A percentile compares a stretch with the other conserved stretches of the same genome.
Evolutionary conservation across 768 basidiomycete genomes (phyloP).

Genomic region (Neoboletus magnificus): DNA sequence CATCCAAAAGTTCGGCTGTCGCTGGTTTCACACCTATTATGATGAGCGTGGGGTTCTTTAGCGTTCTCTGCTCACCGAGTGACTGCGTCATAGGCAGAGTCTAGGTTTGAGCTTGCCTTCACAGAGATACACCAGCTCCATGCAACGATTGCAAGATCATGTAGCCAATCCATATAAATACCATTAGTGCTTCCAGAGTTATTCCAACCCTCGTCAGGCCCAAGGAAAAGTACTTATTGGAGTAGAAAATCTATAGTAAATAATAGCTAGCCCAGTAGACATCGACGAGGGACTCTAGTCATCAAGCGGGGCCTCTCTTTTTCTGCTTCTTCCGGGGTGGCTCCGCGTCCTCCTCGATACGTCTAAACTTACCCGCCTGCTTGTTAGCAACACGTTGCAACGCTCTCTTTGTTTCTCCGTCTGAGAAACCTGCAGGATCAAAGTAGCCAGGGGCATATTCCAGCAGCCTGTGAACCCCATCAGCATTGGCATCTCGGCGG

Average conservation of each 20-base stretch:
- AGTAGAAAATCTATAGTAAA: neutral
- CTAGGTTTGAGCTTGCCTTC: too few species aligned
- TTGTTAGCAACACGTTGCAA: slow-evolving; percentile 56
- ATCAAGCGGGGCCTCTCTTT: neutral
- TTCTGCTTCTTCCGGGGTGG: slow-evolving; percentile 19
- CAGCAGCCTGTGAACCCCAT: slow-evolving; percentile 46
- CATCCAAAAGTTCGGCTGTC: too few species aligned
- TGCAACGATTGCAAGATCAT: too few species aligned
- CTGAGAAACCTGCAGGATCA: slow-evolving; percentile 59
- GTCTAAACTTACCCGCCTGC: slow-evolving; percentile 36
- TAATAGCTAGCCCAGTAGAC: neutral
- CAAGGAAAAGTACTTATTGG: neutral
- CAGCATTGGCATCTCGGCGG: neutral
- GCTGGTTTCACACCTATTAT: too few species aligned
- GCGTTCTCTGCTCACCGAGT: too few species aligned
- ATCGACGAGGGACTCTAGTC: neutral
- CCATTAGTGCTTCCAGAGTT: neutral
- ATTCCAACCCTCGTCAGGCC: neutral
- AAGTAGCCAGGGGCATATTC: slow-evolving; percentile 67
- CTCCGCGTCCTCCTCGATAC: slow-evolving; percentile 5
- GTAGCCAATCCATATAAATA: too few species aligned
- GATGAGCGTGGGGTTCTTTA: too few species aligned
- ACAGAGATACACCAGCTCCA: too few species aligned
- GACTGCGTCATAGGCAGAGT: too few species aligned
- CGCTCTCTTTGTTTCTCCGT: slow-evolving; percentile 69